A percentile compares a stretch with the other conserved stretches of the same genome.
Conservation (phyloP, 805 yeast genomes). For the Suhomyces xylopsoci region DNA sequence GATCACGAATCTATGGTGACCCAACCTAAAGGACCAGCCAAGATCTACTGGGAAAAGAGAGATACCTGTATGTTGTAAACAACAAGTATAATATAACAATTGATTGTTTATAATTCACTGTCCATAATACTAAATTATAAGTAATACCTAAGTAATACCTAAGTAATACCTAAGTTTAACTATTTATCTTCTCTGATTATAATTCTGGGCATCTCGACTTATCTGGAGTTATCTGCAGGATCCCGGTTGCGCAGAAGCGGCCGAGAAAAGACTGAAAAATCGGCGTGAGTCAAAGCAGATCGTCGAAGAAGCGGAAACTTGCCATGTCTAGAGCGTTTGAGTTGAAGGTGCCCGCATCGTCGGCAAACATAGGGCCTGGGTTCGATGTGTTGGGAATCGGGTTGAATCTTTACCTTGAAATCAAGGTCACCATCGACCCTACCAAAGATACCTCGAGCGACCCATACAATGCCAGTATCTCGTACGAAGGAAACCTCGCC, state of each 20-base stretch:
- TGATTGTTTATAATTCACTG: neutral
- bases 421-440: constrained; percentile 65
- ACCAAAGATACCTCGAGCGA: constrained; percentile 47
- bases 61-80: constrained; percentile 17
- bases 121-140: neutral
- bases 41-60: constrained; percentile 70
- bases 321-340: constrained; percentile 31
- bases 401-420: constrained; percentile 65
- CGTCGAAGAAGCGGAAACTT: neutral
- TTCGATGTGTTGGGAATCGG: constrained; percentile 96
- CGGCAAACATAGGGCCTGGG: constrained; percentile 98
- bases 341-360: constrained; percentile 88
- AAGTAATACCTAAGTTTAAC: too few species aligned
- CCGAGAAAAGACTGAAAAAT: neutral
- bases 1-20: constrained; percentile 93
- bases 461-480: constrained; percentile 64
- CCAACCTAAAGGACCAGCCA: constrained; percentile 77
- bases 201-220: neutral
- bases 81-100: neutral
- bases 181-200: too few species aligned
- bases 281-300: neutral
- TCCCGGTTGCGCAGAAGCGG: neutral
- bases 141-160: too few species aligned
- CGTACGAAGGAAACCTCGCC: constrained; percentile 81
- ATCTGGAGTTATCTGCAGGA: neutral